Evolutionary conservation across 495 filamentous ascomycete species (phyloP), one percentile per base, ranked within the genome.

Genomic region (Hypoxylon intermedium): DNA sequence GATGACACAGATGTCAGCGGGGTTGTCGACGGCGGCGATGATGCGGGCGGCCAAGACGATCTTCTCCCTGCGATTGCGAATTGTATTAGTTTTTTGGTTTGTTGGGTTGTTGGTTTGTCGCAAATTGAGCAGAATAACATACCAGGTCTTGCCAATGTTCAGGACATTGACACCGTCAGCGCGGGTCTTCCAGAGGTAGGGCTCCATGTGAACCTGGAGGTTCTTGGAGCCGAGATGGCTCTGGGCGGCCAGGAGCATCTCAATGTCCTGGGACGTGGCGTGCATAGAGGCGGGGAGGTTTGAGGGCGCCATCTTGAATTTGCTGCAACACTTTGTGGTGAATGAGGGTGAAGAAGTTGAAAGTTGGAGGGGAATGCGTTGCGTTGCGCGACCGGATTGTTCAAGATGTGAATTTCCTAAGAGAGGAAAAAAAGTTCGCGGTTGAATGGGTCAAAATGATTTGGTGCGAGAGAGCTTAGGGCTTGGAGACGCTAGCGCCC

Each of bases 61-160:
- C 87, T 98, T 98, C 85, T 98, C 95, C 94, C 94, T 97, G 73
- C 65, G 13, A 12, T 12, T 20, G n/a, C n/a, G n/a, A 9, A 28
- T 15, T 7, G 18, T 36, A 48, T 34, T 36, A 48, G 18, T 34
- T 21, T 34, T 30, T n/a, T n/a, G n/a, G n/a, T n/a, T n/a, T n/a
- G n/a, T n/a, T n/a, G n/a, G n/a, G n/a, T n/a, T n/a, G n/a, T n/a
- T n/a, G n/a, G n/a, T n/a, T n/a, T n/a, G n/a, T n/a, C n/a, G n/a
- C n/a, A n/a, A 30, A 55, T 60, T 34, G 45, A 24, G 13, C 30
- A 31, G 43, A 7, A n/a, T 30, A 19, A 76, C 88, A 68, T 87
- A 98, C 93, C 93, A 98, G 80, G 94, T 98, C 90, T 98, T 98
- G 84, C 93, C 92, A 79, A 98, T 91, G 86, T 98, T 98, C 79